Percentiles rank a stretch among this genome's conserved stretches.
Evolutionary conservation across 768 basidiomycete species (phyloP).

Genomic region (Calocybe indica): DNA sequence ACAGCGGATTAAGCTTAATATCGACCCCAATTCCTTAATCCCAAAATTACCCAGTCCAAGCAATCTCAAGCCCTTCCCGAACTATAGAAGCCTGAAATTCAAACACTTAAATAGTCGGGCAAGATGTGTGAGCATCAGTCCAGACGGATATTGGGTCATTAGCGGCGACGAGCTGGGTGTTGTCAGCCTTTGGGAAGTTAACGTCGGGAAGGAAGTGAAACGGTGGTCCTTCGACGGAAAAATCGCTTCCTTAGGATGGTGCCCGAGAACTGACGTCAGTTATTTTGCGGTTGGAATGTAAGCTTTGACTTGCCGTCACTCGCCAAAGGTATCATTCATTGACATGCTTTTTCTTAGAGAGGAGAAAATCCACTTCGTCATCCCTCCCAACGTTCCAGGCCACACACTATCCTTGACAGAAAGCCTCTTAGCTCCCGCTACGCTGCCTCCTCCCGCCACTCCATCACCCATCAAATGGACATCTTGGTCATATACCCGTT

Average conservation of each 20-base stretch:
- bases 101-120: constrained; percentile 62
- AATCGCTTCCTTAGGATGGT: constrained; percentile 89
- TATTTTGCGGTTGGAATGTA: constrained; percentile 80
- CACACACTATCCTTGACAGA: constrained; percentile 53
- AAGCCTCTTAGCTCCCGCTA: constrained; percentile 54
- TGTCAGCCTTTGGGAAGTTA: constrained; percentile 88
- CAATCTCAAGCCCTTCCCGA: constrained; percentile 92
- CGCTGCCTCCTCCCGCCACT: constrained; percentile 49
- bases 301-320: constrained; percentile 21
- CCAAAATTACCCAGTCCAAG: constrained; percentile 92
- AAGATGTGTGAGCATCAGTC: constrained; percentile 73
- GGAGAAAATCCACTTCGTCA: constrained; percentile 70
- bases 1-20: constrained; percentile 80
- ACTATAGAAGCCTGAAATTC: constrained; percentile 69
- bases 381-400: constrained; percentile 73
- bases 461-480: constrained; percentile 72
- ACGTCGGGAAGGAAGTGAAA: constrained; percentile 83
- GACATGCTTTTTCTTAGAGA: constrained; percentile 44
- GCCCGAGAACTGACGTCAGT: constrained; percentile 75
- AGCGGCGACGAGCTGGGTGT: constrained; percentile 88
- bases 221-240: constrained; percentile 79
- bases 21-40: constrained; percentile 86
- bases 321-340: neutral
- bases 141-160: constrained; percentile 86
- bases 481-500: constrained; percentile 40